Conservation (phyloP, 2,329 filamentous ascomycete genomes). For the Aspergillus carbonarius region DNA sequence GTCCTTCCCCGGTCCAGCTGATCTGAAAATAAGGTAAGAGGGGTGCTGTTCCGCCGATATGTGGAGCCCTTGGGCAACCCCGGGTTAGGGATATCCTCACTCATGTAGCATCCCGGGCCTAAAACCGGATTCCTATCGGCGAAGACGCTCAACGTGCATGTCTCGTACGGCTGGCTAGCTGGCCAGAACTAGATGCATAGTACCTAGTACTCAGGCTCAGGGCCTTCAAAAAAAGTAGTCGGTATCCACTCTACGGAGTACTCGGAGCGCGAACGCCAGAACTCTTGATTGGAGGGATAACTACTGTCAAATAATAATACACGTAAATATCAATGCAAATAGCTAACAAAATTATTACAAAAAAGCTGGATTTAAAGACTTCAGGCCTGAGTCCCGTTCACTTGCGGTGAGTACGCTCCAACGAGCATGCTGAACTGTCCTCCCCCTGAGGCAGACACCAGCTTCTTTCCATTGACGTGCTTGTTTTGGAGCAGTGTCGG, state of each 20-base stretch:
- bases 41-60: neutral
- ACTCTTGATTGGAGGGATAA: neutral
- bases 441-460: constrained; percentile 70
- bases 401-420: constrained; percentile 11
- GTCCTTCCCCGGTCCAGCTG: constrained; percentile 12
- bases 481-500: constrained; percentile 71
- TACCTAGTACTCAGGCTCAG: too few species aligned
- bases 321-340: neutral
- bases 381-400: constrained; percentile 2
- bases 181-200: neutral
- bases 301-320: neutral
- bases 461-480: constrained; percentile 67
- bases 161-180: neutral
- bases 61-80: constrained; percentile 1
- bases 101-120: neutral
- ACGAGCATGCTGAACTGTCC: constrained; percentile 60
- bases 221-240: neutral
- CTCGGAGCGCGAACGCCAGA: neutral
- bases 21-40: constrained; percentile 1
- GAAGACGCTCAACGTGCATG: neutral
- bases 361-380: neutral
- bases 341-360: neutral
- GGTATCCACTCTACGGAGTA: neutral
- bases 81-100: neutral
- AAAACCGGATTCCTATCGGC: neutral